These are phyloP conservation scores for Tricholoma hemisulphureum DNA, from an alignment of 768 basidiomycete genomes.

Conservation along the genomic window DNA sequence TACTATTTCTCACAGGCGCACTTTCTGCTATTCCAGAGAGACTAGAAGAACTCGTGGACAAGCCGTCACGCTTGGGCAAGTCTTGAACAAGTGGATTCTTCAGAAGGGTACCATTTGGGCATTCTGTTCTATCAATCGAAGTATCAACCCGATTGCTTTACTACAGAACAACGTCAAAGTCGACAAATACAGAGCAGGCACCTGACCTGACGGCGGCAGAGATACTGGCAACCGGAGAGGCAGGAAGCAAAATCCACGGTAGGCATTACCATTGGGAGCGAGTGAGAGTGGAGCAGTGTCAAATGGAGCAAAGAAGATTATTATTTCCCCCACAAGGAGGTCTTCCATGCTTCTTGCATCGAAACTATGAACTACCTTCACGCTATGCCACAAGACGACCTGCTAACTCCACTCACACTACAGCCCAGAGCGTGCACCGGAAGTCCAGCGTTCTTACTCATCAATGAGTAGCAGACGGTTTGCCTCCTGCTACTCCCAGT, in stretches of 20 bases:
- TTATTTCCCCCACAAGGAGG: no score
- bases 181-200: constrained; percentile 34
- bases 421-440: no score
- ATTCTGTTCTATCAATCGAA: not conserved
- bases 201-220: constrained; percentile 60
- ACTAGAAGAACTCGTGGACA: constrained; percentile 40
- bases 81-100: constrained; percentile 65
- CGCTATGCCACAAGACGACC: no score
- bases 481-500: no score
- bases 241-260: constrained; percentile 48
- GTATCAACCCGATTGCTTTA: not conserved
- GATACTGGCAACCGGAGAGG: constrained; percentile 58
- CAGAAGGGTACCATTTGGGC: constrained; percentile 59
- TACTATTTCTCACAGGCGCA: constrained; percentile 61
- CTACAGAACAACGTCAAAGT: constrained; percentile 49
- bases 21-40: constrained; percentile 51
- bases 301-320: no score
- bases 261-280: constrained; percentile 25
- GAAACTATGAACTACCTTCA: no score
- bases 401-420: no score
- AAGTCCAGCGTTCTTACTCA: no score
- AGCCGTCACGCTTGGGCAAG: constrained; percentile 56
- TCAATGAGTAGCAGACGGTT: no score
- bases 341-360: no score
- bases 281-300: no score